These are phyloP conservation scores for Vachellia collinsii DNA, from an alignment of 306 rosid species.

Conservation along the genomic window DNA sequence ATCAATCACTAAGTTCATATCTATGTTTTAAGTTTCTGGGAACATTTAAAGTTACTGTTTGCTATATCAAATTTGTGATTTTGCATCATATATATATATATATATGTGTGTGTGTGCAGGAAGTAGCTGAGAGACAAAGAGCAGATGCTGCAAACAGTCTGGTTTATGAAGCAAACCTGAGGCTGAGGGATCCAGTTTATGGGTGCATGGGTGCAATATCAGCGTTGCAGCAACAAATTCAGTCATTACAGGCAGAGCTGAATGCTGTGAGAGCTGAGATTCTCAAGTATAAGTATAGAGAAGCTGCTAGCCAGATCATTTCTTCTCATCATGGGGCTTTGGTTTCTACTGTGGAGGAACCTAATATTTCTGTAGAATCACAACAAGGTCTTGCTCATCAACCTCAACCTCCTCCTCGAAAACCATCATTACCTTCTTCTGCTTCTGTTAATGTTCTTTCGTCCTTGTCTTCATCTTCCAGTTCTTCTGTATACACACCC, in stretches of 20 bases:
- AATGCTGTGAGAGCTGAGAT: conserved; percentile 61
- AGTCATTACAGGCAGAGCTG: conserved; percentile 65
- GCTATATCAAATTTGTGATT: conserved; percentile 1
- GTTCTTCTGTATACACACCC: conserved; percentile 64
- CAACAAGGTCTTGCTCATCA: conserved; percentile 48
- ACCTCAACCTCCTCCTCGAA: conserved; percentile 19
- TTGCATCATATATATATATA: neutral
- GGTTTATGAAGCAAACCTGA: conserved; percentile 84
- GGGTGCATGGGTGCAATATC: conserved; percentile 95
- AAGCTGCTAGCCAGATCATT: conserved; percentile 53
- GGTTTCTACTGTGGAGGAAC: conserved; percentile 47
- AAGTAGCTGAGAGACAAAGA: conserved; percentile 77
- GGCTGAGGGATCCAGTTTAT: conserved; percentile 87
- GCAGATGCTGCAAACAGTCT: conserved; percentile 87
- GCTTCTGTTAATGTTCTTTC: conserved; percentile 49
- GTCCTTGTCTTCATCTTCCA: conserved; percentile 63
- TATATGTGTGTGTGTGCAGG: conserved; percentile 41
- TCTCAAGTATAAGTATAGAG: conserved; percentile 64
- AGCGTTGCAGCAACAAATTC: conserved; percentile 78
- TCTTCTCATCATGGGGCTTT: conserved; percentile 55
- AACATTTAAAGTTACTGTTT: neutral
- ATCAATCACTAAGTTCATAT: neutral
- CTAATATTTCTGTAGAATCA: conserved; percentile 43
- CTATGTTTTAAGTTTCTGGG: neutral
- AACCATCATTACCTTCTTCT: conserved; percentile 37